Evolutionary conservation across 768 basidiomycete species (phyloP).

Genomic region (Neoboletus brunneissimus): DNA sequence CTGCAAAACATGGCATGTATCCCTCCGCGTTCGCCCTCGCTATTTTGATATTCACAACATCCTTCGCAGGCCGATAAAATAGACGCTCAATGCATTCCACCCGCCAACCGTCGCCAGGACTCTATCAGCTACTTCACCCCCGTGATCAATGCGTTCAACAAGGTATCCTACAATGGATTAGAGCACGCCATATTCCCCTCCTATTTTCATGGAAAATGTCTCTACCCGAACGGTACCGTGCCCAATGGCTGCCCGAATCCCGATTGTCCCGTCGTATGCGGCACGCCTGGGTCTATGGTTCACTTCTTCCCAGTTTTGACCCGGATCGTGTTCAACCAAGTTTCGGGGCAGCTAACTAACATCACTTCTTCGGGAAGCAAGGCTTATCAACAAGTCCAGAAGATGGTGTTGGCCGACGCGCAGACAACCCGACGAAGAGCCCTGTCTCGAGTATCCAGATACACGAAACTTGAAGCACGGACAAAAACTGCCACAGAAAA

Average conservation of each 20-base stretch:
- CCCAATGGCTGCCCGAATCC: slow-evolving; percentile 76
- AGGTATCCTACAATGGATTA: slow-evolving; percentile 42
- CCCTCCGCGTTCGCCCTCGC: background rate
- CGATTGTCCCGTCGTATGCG: slow-evolving; percentile 74
- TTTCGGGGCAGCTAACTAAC: slow-evolving; percentile 33
- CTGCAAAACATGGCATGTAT: slow-evolving; percentile 43
- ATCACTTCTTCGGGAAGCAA: slow-evolving; percentile 39
- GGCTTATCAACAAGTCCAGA: slow-evolving; percentile 43
- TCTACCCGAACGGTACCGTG: slow-evolving; percentile 47
- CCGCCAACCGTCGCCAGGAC: slow-evolving; percentile 19
- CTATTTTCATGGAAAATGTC: slow-evolving; percentile 80
- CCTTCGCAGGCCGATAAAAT: slow-evolving; percentile 36
- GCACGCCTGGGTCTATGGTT: slow-evolving; percentile 77
- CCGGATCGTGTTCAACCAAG: slow-evolving; percentile 48
- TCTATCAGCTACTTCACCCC: slow-evolving; percentile 43
- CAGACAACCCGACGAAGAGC: slow-evolving; percentile 12
- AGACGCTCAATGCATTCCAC: slow-evolving; percentile 32
- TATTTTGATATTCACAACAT: slow-evolving; percentile 1
- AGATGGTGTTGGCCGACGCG: slow-evolving; percentile 39
- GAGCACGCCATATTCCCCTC: slow-evolving; percentile 60
- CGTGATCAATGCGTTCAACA: slow-evolving; percentile 45
- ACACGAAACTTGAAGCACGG: slow-evolving; percentile 17
- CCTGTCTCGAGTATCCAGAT: slow-evolving; percentile 6
- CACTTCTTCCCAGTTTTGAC: slow-evolving; percentile 58
- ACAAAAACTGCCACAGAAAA: slow-evolving; percentile 19